phyloP scores from a whole-genome alignment of 2,329 filamentous ascomycete species.

The Arthrobotrys musiformis region DNA sequence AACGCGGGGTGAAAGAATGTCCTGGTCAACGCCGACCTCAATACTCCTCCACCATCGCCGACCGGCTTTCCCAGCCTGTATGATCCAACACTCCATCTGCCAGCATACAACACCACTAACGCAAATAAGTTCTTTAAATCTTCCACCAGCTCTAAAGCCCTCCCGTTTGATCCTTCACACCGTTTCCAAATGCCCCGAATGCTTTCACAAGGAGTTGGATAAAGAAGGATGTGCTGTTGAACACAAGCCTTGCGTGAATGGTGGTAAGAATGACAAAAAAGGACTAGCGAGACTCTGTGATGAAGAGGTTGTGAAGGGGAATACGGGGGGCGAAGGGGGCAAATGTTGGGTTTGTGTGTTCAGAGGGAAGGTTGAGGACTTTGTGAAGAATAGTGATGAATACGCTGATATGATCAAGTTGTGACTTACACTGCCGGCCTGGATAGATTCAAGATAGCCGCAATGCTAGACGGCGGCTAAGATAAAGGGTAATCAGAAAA shows the following conservation, averaged over 20 bases:
- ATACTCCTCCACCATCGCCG: constrained; percentile 31
- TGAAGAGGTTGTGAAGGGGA: constrained; percentile 4
- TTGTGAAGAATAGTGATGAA: background rate
- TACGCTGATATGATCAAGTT: background rate
- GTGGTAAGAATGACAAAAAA: background rate
- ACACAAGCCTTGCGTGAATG: constrained; percentile 2
- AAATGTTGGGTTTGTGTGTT: constrained; percentile 43
- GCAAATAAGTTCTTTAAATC: constrained; percentile 4
- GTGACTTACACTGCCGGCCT: no score
- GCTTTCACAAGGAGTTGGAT: background rate
- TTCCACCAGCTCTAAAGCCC: background rate
- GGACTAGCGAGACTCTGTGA: background rate
- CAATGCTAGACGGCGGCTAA: no score
- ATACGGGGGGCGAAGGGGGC: background rate
- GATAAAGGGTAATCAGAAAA: no score
- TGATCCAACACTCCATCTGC: constrained; percentile 37
- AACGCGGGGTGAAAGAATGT: background rate
- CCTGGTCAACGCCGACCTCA: background rate
- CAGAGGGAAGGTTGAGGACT: constrained; percentile 1
- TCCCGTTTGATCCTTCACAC: constrained; percentile 24
- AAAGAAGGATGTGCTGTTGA: constrained; percentile 7
- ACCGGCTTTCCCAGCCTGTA: constrained; percentile 2
- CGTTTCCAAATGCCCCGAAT: constrained; percentile 1
- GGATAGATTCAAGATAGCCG: no score
- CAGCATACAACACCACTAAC: constrained; percentile 5